Base-by-base conservation (phyloP, 2,329 filamentous ascomycete genomes). In the Colletotrichum ledebouriae region DNA sequence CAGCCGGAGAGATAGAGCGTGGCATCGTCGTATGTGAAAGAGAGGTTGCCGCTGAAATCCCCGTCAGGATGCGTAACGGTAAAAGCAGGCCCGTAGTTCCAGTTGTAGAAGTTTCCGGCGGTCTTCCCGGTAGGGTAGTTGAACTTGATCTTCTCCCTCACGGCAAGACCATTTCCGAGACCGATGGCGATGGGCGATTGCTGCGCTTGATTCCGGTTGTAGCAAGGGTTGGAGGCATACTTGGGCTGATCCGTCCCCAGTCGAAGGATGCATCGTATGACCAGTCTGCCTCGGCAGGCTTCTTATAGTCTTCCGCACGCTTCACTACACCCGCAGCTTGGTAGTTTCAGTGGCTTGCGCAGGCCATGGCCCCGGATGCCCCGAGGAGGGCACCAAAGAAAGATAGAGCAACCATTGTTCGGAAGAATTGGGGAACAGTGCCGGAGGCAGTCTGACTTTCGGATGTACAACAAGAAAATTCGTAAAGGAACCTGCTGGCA, bases 111-210 rank as follows among this genome's bases (percentile, higher is more conserved):
- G 57, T 77, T 76, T 1, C 84, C 84, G 1, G 71, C 57, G 4
- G 78, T 72, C 17, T 75, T 69, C 60, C n/a, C n/a, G 15, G 71
- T 64, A 4, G 75, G 71, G 73, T 83, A 84, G 71, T 80, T 75
- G 75, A 85, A 85, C 15, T 55, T 72, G 7, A 81, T 79, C 1
- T 73, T 73, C 72, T 84, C 82, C 34, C 75, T 76, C 17, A 73
- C 69, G 2, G 81, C 78, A 4, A 84, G 76, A 5, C 82, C 82
- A 64, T 81, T 75, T 37, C 74, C 73, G 37, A 81, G 74, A 11
- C 73, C 75, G 20, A 86, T 78, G 1, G 78, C 75, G 57, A 86
- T 85, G 6, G 84, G 84, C 0, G 82, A 82, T 72, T 86, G 84
- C 63, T 83, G 80, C 29, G 2, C 29, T 29, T 29, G 6, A 2